These are phyloP conservation scores for Leucosporidium creatinivorum DNA, from an alignment of 768 basidiomycete genomes.

Conservation along the genomic window DNA sequence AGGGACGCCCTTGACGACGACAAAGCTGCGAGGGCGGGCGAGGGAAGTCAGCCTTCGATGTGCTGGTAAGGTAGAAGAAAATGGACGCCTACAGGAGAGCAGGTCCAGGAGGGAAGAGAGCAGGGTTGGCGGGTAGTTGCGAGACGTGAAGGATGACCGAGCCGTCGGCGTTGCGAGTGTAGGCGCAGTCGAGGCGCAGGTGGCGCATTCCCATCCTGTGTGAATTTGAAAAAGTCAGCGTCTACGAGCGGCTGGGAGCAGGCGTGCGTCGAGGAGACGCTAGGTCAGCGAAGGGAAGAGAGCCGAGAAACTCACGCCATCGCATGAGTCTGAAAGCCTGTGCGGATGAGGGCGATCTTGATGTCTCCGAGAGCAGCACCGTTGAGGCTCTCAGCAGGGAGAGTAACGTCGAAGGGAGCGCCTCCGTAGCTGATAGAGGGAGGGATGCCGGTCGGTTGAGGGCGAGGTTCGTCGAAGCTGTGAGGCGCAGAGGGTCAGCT, in stretches of 20 bases:
- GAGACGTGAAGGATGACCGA: constrained; percentile 66
- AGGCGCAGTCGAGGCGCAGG: constrained; percentile 66
- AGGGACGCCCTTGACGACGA: constrained; percentile 75
- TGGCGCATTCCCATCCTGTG: constrained; percentile 3
- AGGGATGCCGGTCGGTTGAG: constrained; percentile 57
- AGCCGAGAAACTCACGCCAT: no score
- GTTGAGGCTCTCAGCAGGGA: background rate
- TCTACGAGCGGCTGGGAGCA: no score
- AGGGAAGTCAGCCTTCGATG: no score
- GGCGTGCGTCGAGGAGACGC: no score
- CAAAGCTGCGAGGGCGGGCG: constrained; percentile 42
- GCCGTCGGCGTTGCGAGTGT: constrained; percentile 65
- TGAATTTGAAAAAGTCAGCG: no score
- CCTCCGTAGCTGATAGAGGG: constrained; percentile 56
- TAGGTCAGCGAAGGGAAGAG: no score
- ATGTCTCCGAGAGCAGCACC: constrained; percentile 74
- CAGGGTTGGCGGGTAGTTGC: constrained; percentile 73
- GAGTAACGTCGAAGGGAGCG: constrained; percentile 60
- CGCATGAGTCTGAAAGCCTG: constrained; percentile 57
- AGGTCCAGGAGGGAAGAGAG: constrained; percentile 81
- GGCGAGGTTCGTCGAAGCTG: constrained; percentile 61
- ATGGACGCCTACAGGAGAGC: constrained; percentile 54
- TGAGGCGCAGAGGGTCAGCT: background rate
- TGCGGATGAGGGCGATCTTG: constrained; percentile 94
- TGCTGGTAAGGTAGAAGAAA: background rate